Conservation (phyloP, 148 eudicot genomes). For the Dianthus caryophyllus region DNA sequence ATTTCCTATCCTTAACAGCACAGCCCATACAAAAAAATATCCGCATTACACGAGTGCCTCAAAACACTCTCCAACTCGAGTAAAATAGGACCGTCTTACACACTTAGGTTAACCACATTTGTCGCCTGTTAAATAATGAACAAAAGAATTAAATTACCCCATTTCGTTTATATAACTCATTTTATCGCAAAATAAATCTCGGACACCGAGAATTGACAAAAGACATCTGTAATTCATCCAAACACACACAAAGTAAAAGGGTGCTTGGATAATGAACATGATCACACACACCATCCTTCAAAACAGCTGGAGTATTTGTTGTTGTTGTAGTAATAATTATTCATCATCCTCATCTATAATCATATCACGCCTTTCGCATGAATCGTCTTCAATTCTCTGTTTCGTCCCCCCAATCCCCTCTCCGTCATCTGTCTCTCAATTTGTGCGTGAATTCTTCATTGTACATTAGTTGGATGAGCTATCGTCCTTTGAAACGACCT, state of each 20-base stretch:
- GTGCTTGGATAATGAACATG: slow-evolving; percentile 19
- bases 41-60: not conserved
- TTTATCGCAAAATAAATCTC: not conserved
- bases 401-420: slow-evolving; percentile 6
- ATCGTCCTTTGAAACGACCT: slow-evolving; percentile 20
- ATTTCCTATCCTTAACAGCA: slow-evolving; percentile 10
- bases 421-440: slow-evolving; percentile 21
- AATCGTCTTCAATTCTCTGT: slow-evolving; percentile 20
- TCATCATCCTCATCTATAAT: slow-evolving; percentile 3
- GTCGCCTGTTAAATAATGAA: not conserved
- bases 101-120: not conserved
- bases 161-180: not conserved
- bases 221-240: not conserved
- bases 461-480: slow-evolving; percentile 13
- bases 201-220: slow-evolving; percentile 15
- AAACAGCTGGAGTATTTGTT: slow-evolving; percentile 24
- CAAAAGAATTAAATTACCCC: slow-evolving; percentile 12
- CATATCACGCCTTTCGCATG: slow-evolving; percentile 30
- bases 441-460: slow-evolving; percentile 17
- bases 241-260: slow-evolving; percentile 3
- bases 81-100: not conserved
- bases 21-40: not conserved
- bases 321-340: slow-evolving; percentile 18
- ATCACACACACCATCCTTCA: slow-evolving; percentile 8
- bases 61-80: not conserved